Evolutionary conservation across 2,329 filamentous ascomycete species (phyloP).

Genomic region (Phoma herbarum): DNA sequence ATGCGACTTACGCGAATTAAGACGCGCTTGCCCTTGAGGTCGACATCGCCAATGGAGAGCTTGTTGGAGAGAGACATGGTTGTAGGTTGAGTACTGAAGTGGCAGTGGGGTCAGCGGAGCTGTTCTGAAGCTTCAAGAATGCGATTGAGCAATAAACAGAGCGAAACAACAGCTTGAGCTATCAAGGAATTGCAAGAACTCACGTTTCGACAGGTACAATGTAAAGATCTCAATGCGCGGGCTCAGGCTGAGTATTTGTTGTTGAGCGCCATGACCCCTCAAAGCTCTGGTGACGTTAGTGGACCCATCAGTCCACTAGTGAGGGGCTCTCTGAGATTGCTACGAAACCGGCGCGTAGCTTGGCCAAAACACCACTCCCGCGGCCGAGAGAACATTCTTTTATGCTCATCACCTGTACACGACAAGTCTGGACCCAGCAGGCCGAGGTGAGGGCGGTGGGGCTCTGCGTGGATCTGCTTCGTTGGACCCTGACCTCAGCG

Average conservation of each 20-base stretch:
- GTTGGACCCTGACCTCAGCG: not conserved
- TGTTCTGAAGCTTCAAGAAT: slow-evolving; percentile 8
- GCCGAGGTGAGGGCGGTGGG: slow-evolving; percentile 12
- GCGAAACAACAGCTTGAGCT: not conserved
- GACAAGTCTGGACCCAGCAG: slow-evolving; percentile 10
- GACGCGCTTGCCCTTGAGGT: slow-evolving; percentile 98
- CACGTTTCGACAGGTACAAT: slow-evolving; percentile 15
- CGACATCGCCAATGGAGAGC: slow-evolving; percentile 94
- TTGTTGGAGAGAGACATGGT: slow-evolving; percentile 98
- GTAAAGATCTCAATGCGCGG: slow-evolving; percentile 12
- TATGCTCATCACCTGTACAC: slow-evolving; percentile 13
- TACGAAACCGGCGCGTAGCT: slow-evolving; percentile 22
- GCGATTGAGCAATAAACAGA: not conserved
- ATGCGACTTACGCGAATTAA: slow-evolving; percentile 82
- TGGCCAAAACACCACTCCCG: slow-evolving; percentile 24
- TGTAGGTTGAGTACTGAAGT: slow-evolving; percentile 27
- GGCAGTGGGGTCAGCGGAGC: slow-evolving; percentile 27
- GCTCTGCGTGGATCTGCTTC: slow-evolving; percentile 8
- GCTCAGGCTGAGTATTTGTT: slow-evolving; percentile 32
- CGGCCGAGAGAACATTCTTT: slow-evolving; percentile 19
- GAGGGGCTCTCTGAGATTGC: slow-evolving; percentile 17
- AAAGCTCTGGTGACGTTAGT: slow-evolving; percentile 16
- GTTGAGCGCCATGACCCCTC: slow-evolving; percentile 24
- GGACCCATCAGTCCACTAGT: slow-evolving; percentile 16
- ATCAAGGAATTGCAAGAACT: not conserved